These are phyloP conservation scores for Aquilaria sinensis DNA, from an alignment of 345 rosid species.

Conservation along the genomic window DNA sequence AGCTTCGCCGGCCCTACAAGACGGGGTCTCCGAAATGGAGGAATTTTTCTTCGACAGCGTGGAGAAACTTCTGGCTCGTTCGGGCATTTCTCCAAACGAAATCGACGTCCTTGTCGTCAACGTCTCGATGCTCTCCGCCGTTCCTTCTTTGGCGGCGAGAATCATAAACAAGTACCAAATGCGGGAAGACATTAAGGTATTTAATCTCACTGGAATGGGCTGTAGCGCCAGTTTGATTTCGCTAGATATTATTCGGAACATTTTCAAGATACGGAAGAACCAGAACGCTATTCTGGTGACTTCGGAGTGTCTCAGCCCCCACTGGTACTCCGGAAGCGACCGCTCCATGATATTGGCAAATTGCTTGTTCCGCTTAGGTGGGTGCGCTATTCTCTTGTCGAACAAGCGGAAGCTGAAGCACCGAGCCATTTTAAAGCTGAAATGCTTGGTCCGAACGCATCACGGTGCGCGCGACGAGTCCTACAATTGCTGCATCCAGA, in stretches of 20 bases:
- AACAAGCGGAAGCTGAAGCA: slow-evolving; percentile 48
- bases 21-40: slow-evolving; percentile 73
- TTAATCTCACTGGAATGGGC: slow-evolving; percentile 80
- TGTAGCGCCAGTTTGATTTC: slow-evolving; percentile 90
- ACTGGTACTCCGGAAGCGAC: slow-evolving; percentile 80
- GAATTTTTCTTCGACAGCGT: slow-evolving; percentile 70
- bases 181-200: slow-evolving; percentile 64
- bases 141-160: slow-evolving; percentile 60
- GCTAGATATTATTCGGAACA: slow-evolving; percentile 51
- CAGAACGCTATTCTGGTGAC: slow-evolving; percentile 51
- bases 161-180: slow-evolving; percentile 75
- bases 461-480: slow-evolving; percentile 81
- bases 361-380: slow-evolving; percentile 78
- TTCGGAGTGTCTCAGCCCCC: slow-evolving; percentile 74
- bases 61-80: slow-evolving; percentile 46
- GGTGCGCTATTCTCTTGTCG: slow-evolving; percentile 65
- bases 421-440: slow-evolving; percentile 58
- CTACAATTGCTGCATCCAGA: slow-evolving; percentile 55
- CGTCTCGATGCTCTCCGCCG: slow-evolving; percentile 56
- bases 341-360: slow-evolving; percentile 88
- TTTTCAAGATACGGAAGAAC: slow-evolving; percentile 51
- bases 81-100: slow-evolving; percentile 55
- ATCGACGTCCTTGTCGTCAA: slow-evolving; percentile 78
- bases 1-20: slow-evolving; percentile 52
- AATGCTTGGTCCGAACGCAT: slow-evolving; percentile 77